These are phyloP conservation scores for Candida silvicultrix DNA, from an alignment of 805 yeast genomes.

Conservation along the genomic window DNA sequence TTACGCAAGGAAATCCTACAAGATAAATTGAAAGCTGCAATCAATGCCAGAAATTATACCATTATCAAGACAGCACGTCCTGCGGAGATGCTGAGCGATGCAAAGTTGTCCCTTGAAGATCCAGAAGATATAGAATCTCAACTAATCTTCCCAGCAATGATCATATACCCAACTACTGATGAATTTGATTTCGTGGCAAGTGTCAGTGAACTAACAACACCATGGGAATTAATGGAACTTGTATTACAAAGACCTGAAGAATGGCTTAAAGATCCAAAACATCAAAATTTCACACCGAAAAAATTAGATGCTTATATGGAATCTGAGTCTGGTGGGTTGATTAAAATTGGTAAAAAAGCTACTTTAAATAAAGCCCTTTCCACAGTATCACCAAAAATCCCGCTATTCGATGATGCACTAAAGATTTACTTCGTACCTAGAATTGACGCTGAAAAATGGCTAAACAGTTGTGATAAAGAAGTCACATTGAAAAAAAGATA, in stretches of 20 bases:
- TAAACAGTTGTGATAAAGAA: slow-evolving; percentile 57
- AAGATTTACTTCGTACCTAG: slow-evolving; percentile 79
- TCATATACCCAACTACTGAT: slow-evolving; percentile 76
- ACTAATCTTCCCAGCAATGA: slow-evolving; percentile 72
- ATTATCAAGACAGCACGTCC: slow-evolving; percentile 46
- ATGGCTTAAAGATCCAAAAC: slow-evolving; percentile 60
- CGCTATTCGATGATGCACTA: slow-evolving; percentile 68
- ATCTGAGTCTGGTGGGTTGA: slow-evolving; percentile 75
- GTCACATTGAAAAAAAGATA: slow-evolving; percentile 46
- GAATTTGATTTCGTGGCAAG: slow-evolving; percentile 80
- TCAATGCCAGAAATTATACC: slow-evolving; percentile 51
- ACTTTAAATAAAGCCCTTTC: slow-evolving; percentile 58
- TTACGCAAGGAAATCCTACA: slow-evolving; percentile 35
- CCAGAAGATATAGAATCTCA: slow-evolving; percentile 67
- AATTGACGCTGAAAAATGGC: slow-evolving; percentile 57
- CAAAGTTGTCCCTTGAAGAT: slow-evolving; percentile 55
- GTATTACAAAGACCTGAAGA: slow-evolving; percentile 61
- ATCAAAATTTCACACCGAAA: slow-evolving; percentile 49
- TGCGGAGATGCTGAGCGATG: slow-evolving; percentile 47
- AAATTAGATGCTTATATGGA: slow-evolving; percentile 74
- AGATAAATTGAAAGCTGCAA: slow-evolving; percentile 48
- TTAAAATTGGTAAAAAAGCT: slow-evolving; percentile 76
- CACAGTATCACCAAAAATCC: slow-evolving; percentile 57
- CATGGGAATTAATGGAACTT: slow-evolving; percentile 53
- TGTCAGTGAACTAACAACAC: slow-evolving; percentile 65